phyloP scores from a whole-genome alignment of 1,139 yeast species.

The Hansenula sp. region DNA sequence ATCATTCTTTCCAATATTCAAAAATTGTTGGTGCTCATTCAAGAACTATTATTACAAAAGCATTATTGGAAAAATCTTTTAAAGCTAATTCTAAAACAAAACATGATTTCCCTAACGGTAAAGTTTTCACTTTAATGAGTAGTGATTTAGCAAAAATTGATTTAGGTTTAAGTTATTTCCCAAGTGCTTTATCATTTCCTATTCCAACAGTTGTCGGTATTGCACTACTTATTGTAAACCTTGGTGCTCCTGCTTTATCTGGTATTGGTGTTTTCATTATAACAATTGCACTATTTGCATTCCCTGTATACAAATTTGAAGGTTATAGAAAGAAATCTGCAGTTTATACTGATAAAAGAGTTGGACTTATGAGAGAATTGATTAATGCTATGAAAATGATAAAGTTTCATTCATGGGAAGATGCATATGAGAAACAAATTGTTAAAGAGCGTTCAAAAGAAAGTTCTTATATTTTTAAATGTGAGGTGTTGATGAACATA shows the following conservation, averaged over 20 bases:
- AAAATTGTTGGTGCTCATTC: conserved; percentile 61
- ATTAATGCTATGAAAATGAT: conserved; percentile 48
- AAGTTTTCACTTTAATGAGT: conserved; percentile 65
- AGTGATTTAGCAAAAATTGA: conserved; percentile 76
- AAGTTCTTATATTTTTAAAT: conserved; percentile 36
- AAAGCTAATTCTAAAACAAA: conserved; percentile 50
- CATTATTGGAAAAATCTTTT: conserved; percentile 60
- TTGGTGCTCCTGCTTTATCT: conserved; percentile 67
- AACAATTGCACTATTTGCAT: conserved; percentile 21
- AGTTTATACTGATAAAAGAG: conserved; percentile 44
- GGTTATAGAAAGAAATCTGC: conserved; percentile 35
- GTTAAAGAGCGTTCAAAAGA: conserved; percentile 39
- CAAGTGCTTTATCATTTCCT: conserved; percentile 56
- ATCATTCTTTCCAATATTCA: conserved; percentile 58
- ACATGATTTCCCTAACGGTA: conserved; percentile 57
- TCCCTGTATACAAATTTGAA: conserved; percentile 34
- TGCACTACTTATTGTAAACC: conserved; percentile 55
- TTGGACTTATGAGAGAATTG: conserved; percentile 46
- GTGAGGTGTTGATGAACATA: conserved; percentile 50
- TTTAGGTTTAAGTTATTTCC: conserved; percentile 62
- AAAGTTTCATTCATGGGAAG: conserved; percentile 58
- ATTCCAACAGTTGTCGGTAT: conserved; percentile 52
- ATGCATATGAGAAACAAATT: conserved; percentile 44
- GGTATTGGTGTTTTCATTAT: conserved; percentile 51
- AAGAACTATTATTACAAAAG: conserved; percentile 59